These are phyloP conservation scores for Byssochlamys sp. DNA, from an alignment of 2,329 filamentous ascomycete species.

Conservation along the genomic window DNA sequence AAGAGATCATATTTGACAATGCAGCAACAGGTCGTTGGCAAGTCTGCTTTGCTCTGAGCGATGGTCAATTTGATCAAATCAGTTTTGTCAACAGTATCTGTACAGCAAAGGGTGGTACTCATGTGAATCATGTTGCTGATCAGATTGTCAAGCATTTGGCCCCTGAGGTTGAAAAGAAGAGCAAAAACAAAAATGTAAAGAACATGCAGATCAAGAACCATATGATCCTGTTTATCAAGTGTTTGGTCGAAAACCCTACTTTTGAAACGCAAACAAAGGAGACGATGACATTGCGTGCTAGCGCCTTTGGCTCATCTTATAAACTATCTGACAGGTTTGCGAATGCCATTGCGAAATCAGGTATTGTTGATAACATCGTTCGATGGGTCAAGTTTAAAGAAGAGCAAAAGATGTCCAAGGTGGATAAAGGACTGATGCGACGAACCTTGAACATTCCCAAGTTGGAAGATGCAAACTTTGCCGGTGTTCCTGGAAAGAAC, in stretches of 20 bases:
- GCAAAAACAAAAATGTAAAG: conserved; percentile 77
- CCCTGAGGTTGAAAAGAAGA: conserved; percentile 78
- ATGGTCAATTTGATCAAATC: conserved; percentile 93
- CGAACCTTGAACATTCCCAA: conserved; percentile 94
- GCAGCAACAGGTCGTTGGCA: conserved; percentile 76
- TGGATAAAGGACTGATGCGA: conserved; percentile 83
- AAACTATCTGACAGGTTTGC: conserved; percentile 76
- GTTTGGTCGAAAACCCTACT: conserved; percentile 80
- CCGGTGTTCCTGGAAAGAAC: conserved; percentile 81
- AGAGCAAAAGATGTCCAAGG: conserved; percentile 86
- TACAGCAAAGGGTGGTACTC: conserved; percentile 84
- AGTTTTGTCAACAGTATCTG: conserved; percentile 98
- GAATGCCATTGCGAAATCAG: conserved; percentile 77
- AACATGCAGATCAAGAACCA: conserved; percentile 86
- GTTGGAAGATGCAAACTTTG: conserved; percentile 92
- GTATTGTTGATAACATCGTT: conserved; percentile 85
- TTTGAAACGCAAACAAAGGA: conserved; percentile 98
- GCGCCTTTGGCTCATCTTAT: conserved; percentile 86
- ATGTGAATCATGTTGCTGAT: conserved; percentile 93
- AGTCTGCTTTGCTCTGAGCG: conserved; percentile 88
- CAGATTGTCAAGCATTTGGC: conserved; percentile 79
- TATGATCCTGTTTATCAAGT: conserved; percentile 96
- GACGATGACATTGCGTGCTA: conserved; percentile 81
- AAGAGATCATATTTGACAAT: conserved; percentile 70
- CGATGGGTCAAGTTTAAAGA: conserved; percentile 92